Evolutionary conservation across 2,329 filamentous ascomycete species (phyloP).

Genomic region (Scedosporium dehoogii): DNA sequence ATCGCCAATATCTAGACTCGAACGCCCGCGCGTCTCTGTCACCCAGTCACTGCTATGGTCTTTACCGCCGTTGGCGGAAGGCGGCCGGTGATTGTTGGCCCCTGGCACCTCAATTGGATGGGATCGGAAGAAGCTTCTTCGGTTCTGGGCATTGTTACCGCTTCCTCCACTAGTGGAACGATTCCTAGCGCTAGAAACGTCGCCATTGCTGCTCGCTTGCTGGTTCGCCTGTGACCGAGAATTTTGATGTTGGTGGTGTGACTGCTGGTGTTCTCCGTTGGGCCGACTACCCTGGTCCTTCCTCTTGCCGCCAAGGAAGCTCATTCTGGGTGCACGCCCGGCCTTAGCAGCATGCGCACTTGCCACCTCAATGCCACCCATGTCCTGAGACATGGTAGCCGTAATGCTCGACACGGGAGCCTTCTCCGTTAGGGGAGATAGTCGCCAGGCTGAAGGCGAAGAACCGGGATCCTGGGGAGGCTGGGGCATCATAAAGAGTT

Average conservation of each 20-base stretch:
- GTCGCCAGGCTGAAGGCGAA: constrained; percentile 38
- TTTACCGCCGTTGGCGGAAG: constrained; percentile 13
- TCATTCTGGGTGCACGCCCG: constrained; percentile 42
- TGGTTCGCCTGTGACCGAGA: not conserved
- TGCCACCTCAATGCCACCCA: constrained; percentile 28
- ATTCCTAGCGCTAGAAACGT: not conserved
- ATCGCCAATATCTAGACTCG: constrained; percentile 9
- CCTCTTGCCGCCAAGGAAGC: constrained; percentile 45
- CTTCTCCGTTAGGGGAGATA: constrained; percentile 32
- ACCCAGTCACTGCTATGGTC: constrained; percentile 18
- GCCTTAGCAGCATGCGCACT: constrained; percentile 23
- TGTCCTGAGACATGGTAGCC: constrained; percentile 17
- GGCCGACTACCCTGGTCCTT: constrained; percentile 24
- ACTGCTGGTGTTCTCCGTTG: constrained; percentile 19
- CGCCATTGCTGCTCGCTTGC: not conserved
- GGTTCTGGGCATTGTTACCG: constrained; percentile 6
- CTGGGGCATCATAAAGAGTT: constrained; percentile 32
- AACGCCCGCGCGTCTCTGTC: constrained; percentile 6
- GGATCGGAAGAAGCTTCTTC: constrained; percentile 9
- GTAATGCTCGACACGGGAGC: constrained; percentile 23
- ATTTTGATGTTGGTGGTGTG: constrained; percentile 7
- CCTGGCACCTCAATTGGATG: not conserved
- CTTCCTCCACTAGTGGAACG: not conserved
- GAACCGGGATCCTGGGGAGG: constrained; percentile 24
- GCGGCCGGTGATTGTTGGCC: not conserved